Evolutionary conservation across 257 asterid genomes (phyloP), one percentile per base, ranked within the genome.

Genomic region (Paulownia fortunei): DNA sequence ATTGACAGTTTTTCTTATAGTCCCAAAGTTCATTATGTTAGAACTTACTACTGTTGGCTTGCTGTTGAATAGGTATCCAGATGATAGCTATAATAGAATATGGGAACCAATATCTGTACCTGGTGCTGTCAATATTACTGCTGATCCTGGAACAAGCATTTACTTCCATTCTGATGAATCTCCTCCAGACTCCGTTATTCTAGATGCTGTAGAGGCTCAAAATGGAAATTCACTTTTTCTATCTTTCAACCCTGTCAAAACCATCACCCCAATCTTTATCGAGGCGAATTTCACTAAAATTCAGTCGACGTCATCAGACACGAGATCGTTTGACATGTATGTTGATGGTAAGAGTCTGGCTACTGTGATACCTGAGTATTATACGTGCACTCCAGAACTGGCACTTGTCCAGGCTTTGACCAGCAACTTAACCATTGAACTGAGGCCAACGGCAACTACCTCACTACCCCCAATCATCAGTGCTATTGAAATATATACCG

Each of bases 381-480:
- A 24, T 3, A 0, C 0, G 1, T 78, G 82, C 58, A 47, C 42
- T 2, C 8, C 47, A 5, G 39, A 32, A 23, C 2, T 3, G 24
- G 9, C 6, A 0, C 42, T 46, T n/a, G 37, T 9, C 32, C 66
- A 60, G 27, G 16, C 30, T 6, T 46, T 42, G 0, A 46, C 4
- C n/a, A 47, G 23, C 73, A 69, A 52, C 72, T 36, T 78, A 2
- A 78, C 67, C 36, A 21, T 78, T 49, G 72, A 78, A 51, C 54
- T 78, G 23, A n/a, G 49, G 13, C 77, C 77, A n/a, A 69, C 72
- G 2, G 19, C 56, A 3, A 41, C 6, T 19, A n/a, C 77, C 24
- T 12, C 59, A 30, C 27, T 71, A 9, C 82, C 78, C 0, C 82
- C 82, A 6, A 49, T 70, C 70, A 70, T 78, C 78, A 78, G 82